Evolutionary conservation across 306 rosid species (phyloP), one percentile per base, ranked within the genome.

Genomic region (Pyrus communis): DNA sequence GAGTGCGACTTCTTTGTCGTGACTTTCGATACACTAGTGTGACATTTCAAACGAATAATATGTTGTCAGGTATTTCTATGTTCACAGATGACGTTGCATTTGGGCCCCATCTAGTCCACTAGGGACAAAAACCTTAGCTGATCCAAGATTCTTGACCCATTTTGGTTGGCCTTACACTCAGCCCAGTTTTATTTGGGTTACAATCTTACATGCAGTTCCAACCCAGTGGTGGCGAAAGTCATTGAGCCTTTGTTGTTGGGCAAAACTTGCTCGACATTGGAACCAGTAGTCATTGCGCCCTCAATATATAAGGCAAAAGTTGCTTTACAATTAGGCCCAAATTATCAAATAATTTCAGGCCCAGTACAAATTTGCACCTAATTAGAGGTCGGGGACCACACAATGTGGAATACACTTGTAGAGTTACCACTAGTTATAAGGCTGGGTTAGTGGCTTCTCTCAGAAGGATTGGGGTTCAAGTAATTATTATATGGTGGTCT

Each of bases 401-500:
- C 45, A 61, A 80, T 7, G 43, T 40, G 55, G 69, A 61, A 76
- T 59, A 75, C 38, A 75, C 55, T 21, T 55, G 71, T 70, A 28
- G 69, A 52, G 70, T 83, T 19, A 5, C 17, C 38, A 9, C 70
- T 49, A 6, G 63, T 73, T 72, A 77, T 73, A 71, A 63, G 55
- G 83, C 88, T 86, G 84, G 82, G 86, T 86, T 88, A 79, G 27
- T 82, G 88, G 93, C 82, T 82, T 86, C 86, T 70, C 66, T 71
- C n/a, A 21, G 66, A 55, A 27, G 57, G 51, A 72, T n/a, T 72
- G 52, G 52, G 22, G 76, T 31, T 33, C 2, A 11, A 11, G 52
- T n/a, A 30, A 30, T 30, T 30, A 30, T 30, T 35, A 35, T 35
- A 35, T 7, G 9, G 9, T 35, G 40, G 40, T 33, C 0, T 35